These are phyloP conservation scores for Cyberlindnera amylophila DNA, from an alignment of 805 yeast genomes.

Conservation along the genomic window DNA sequence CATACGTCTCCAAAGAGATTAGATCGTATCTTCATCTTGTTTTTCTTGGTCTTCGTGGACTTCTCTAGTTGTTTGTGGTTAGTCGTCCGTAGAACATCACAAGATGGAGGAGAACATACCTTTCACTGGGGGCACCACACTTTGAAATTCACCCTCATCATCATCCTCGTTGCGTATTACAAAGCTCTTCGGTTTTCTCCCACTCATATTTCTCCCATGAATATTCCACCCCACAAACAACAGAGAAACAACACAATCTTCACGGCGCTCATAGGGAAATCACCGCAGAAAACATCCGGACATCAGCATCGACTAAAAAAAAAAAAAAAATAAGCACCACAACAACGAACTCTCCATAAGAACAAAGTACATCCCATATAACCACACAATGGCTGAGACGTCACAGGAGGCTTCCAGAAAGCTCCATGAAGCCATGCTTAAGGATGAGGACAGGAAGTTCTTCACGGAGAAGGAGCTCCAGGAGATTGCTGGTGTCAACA, in stretches of 20 bases:
- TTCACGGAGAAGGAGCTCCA: slow-evolving; percentile 71
- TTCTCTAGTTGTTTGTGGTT: neutral
- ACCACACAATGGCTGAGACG: neutral
- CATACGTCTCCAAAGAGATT: no score
- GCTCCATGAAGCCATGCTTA: slow-evolving; percentile 65
- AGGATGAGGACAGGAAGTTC: slow-evolving; percentile 42
- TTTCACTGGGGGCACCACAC: no score
- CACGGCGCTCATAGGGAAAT: no score
- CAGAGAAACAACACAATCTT: neutral
- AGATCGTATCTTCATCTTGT: neutral
- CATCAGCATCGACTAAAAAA: no score
- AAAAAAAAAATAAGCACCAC: no score
- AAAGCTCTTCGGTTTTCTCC: slow-evolving; percentile 20
- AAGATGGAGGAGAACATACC: no score
- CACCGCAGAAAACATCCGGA: no score
- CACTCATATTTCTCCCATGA: neutral
- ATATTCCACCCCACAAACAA: no score
- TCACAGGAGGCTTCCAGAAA: slow-evolving; percentile 20
- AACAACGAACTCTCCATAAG: neutral
- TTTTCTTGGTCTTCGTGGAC: neutral
- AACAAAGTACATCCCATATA: no score
- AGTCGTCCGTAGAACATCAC: neutral
- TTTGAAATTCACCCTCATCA: slow-evolving; percentile 7
- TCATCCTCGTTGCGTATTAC: slow-evolving; percentile 13
- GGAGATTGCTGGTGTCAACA: slow-evolving; percentile 41